Evolutionary conservation across 1,284 basidiomycete species (phyloP).

Genomic region (Puccinia novopanici): DNA sequence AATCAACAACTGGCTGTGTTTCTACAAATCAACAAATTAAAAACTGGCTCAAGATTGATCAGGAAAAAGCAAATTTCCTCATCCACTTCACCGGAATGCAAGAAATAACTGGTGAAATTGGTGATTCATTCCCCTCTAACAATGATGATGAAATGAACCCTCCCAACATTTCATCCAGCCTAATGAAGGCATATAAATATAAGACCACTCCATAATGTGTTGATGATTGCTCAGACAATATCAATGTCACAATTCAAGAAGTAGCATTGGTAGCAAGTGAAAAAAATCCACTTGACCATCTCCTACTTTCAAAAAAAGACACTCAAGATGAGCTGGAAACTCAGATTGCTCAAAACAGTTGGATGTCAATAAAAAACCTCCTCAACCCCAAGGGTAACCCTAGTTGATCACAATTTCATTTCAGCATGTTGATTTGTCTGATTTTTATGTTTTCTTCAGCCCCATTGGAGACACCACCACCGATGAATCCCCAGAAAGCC

Average conservation of each 20-base stretch:
- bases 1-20: no score
- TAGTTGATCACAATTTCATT: background rate
- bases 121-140: no score
- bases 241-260: background rate
- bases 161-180: background rate
- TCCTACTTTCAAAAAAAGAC: background rate
- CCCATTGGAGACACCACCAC: background rate
- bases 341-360: background rate
- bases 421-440: background rate
- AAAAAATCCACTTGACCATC: background rate
- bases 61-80: background rate
- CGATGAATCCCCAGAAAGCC: no score
- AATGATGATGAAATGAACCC: no score
- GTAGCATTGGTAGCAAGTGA: background rate
- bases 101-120: background rate
- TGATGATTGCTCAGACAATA: background rate
- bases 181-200: background rate
- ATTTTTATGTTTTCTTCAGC: no score
- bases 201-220: background rate
- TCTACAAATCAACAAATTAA: background rate
- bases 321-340: background rate
- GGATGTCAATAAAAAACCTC: background rate
- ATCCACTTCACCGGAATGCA: constrained; percentile 20
- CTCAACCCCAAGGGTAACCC: background rate
- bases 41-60: background rate